Conservation (phyloP, 306 rosid genomes). For the Senna tora region DNA sequence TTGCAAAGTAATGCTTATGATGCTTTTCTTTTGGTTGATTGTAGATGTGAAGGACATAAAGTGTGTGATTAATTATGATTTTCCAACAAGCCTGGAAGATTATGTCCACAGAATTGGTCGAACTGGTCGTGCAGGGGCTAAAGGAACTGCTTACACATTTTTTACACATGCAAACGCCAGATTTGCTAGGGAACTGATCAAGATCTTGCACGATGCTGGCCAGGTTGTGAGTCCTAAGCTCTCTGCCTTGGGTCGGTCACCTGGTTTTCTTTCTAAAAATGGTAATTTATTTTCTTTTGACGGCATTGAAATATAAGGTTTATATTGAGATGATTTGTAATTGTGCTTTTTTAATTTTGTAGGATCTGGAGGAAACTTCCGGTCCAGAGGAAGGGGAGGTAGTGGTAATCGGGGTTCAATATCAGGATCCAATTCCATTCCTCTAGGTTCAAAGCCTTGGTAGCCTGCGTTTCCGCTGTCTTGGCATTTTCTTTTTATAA, state of each 20-base stretch:
- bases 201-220: conserved; percentile 86
- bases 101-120: conserved; percentile 96
- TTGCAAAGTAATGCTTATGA: conserved; percentile 28
- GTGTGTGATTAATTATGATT: conserved; percentile 92
- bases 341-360: conserved; percentile 13
- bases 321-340: conserved; percentile 17
- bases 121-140: conserved; percentile 98
- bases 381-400: conserved; percentile 84
- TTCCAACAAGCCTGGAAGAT: conserved; percentile 94
- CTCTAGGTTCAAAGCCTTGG: conserved; percentile 73
- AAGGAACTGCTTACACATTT: conserved; percentile 85
- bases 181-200: conserved; percentile 71
- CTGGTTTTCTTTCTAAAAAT: conserved; percentile 61
- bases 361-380: conserved; percentile 76
- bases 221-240: conserved; percentile 73
- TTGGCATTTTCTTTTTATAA: conserved; percentile 2
- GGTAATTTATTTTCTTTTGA: conserved; percentile 47
- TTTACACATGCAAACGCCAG: conserved; percentile 80
- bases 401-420: conserved; percentile 60
- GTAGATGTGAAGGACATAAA: conserved; percentile 99
- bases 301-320: not conserved
- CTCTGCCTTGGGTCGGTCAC: conserved; percentile 59
- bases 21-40: conserved; percentile 42
- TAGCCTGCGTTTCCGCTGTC: conserved; percentile 36
- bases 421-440: conserved; percentile 79